Base-by-base conservation (phyloP, 2,329 filamentous ascomycete species). In the Penicillium sp. region DNA sequence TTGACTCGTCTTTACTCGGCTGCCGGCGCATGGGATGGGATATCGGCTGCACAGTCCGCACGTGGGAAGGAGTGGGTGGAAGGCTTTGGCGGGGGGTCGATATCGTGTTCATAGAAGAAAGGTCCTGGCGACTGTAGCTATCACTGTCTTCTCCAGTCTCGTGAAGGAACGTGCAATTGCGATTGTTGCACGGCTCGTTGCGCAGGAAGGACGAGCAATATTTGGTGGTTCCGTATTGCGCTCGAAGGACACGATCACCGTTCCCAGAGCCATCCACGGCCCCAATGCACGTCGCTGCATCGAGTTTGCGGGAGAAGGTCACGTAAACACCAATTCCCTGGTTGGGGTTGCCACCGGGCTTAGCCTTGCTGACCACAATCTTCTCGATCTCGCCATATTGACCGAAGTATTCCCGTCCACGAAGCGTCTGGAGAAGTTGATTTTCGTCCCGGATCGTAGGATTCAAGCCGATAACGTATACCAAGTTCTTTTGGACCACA, bases 341-440 rank as follows among this genome's bases (percentile, higher is more conserved):
- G 62, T 91, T 89, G 50, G 81, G 79, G 52, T 83, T 79, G 32
- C 81, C 79, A 43, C 81, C 80, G 58, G 93, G 90, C 73, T 96
- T 96, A 39, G 92, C 86, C 73, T 96, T 97, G 80, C 92, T 97
- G 62, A 99, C 96, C 50, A 96, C 96, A 53, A 99, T 97, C 75
- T 99, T 99, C 70, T 96, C 89, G 64, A 99, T 99, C 69, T 93
- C 94, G 64, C 94, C 94, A 71, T 99, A 99, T 73, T 99, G 94
- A 5, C 94, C 94, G 67, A 99, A 99, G 71, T 97, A 99, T 67
- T 97, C 89, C 45, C 87, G 86, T 58, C 92, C 92, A 53, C 95
- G 87, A 44, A 99, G 79, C 0, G 92, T 97, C 73, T 93, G 90
- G 44, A 97, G 82, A 3, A 99, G 81, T 54, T 76, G 73, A 64